Evolutionary conservation across 169 alveolate genomes (phyloP).

Genomic region (Babesia gibsoni): DNA sequence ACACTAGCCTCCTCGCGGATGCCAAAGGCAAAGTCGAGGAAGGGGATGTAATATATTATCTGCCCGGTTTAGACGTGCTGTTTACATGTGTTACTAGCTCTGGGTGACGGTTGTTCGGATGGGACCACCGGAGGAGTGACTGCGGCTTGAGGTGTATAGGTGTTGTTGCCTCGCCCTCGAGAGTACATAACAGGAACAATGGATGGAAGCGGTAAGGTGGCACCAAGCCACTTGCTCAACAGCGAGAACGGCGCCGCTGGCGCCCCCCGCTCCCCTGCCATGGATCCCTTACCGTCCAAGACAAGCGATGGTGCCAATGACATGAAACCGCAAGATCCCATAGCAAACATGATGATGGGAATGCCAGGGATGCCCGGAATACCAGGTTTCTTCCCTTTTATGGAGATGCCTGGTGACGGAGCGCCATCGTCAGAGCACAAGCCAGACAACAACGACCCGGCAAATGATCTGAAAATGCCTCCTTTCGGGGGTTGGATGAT

Average conservation of each 20-base stretch:
- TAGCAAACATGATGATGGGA: not conserved
- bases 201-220: constrained; percentile 37
- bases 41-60: no score
- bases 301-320: not conserved
- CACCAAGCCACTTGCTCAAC: not conserved
- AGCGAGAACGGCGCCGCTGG: not conserved
- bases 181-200: not conserved
- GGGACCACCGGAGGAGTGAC: no score
- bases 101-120: no score
- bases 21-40: no score
- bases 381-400: constrained; percentile 10
- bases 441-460: not conserved
- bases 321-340: not conserved
- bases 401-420: not conserved
- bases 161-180: not conserved
- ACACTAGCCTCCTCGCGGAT: no score
- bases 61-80: no score
- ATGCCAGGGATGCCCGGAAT: constrained; percentile 14
- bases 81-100: no score
- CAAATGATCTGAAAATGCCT: not conserved
- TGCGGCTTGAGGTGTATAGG: no score
- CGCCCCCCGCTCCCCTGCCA: not conserved
- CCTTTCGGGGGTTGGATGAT: constrained; percentile 23
- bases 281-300: not conserved
- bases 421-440: not conserved